Conservation (phyloP, 2,329 filamentous ascomycete genomes). For the Cladosporium sp. region DNA sequence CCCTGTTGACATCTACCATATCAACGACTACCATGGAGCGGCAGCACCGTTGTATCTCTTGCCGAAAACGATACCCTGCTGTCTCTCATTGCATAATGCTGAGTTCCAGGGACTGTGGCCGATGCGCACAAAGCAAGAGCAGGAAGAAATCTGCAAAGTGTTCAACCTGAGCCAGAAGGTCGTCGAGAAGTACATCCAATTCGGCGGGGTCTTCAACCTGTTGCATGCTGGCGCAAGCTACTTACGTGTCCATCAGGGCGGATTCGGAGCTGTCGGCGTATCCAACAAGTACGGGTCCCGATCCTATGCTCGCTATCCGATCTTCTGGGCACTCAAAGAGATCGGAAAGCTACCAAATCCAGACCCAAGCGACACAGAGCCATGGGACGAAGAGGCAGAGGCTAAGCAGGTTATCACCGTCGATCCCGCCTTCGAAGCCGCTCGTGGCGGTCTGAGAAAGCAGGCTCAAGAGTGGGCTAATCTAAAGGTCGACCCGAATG, state of each 20-base stretch:
- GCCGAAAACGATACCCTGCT: conserved; percentile 62
- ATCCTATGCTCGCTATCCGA: conserved; percentile 66
- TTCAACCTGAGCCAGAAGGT: conserved; percentile 63
- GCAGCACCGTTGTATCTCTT: conserved; percentile 66
- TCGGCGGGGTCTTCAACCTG: conserved; percentile 69
- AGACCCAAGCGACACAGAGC: conserved; percentile 65
- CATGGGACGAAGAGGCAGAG: conserved; percentile 58
- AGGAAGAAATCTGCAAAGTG: conserved; percentile 64
- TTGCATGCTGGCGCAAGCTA: conserved; percentile 67
- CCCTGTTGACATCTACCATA: conserved; percentile 64
- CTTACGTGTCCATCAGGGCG: conserved; percentile 67
- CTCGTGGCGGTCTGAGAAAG: conserved; percentile 55
- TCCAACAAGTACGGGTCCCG: conserved; percentile 69
- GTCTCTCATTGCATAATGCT: conserved; percentile 67
- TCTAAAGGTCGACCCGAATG: conserved; percentile 61
- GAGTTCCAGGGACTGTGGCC: conserved; percentile 71
- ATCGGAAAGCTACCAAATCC: conserved; percentile 67
- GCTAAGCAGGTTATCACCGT: conserved; percentile 54
- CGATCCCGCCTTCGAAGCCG: conserved; percentile 57
- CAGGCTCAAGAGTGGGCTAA: conserved; percentile 70
- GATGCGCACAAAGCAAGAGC: conserved; percentile 63
- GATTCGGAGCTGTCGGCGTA: conserved; percentile 68
- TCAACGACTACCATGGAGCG: conserved; percentile 67
- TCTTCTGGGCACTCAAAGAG: conserved; percentile 67
- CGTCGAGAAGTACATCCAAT: conserved; percentile 65